phyloP scores from a whole-genome alignment of 495 filamentous ascomycete genomes.

The Lepraria neglecta region DNA sequence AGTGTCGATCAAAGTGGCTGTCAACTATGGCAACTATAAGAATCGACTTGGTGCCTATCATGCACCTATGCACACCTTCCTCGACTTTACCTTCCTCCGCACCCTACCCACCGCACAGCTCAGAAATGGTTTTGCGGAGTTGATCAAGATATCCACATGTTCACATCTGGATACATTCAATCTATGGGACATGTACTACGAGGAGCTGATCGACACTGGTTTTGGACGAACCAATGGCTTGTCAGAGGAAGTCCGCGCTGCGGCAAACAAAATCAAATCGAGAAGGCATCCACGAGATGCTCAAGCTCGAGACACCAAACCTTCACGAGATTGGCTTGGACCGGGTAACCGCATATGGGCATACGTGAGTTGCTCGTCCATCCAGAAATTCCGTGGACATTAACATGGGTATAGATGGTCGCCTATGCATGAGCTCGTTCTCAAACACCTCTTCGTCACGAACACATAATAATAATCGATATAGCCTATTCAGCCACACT shows the following conservation, averaged over 20 bases:
- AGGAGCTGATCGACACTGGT: constrained; percentile 48
- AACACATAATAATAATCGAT: constrained; percentile 60
- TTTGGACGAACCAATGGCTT: constrained; percentile 51
- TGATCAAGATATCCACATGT: constrained; percentile 63
- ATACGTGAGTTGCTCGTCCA: constrained; percentile 41
- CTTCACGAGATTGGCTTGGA: constrained; percentile 58
- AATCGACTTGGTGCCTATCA: constrained; percentile 62
- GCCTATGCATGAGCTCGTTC: constrained; percentile 55
- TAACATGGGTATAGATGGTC: constrained; percentile 43
- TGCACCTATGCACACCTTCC: constrained; percentile 58
- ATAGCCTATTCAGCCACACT: constrained; percentile 62
- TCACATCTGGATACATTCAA: constrained; percentile 54
- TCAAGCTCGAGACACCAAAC: constrained; percentile 58
- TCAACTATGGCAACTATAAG: constrained; percentile 62
- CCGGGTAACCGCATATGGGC: constrained; percentile 61
- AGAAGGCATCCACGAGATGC: constrained; percentile 55
- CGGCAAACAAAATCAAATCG: constrained; percentile 56
- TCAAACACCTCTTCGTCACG: constrained; percentile 54
- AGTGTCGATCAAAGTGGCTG: constrained; percentile 58
- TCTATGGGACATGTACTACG: constrained; percentile 54
- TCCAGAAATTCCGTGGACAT: no score
- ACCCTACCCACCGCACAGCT: constrained; percentile 54
- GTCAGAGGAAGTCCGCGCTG: constrained; percentile 41
- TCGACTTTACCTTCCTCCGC: constrained; percentile 58
- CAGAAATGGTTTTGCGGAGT: constrained; percentile 59